Conservation (phyloP, 2,329 filamentous ascomycete genomes). For the Thyridium curvatum region DNA sequence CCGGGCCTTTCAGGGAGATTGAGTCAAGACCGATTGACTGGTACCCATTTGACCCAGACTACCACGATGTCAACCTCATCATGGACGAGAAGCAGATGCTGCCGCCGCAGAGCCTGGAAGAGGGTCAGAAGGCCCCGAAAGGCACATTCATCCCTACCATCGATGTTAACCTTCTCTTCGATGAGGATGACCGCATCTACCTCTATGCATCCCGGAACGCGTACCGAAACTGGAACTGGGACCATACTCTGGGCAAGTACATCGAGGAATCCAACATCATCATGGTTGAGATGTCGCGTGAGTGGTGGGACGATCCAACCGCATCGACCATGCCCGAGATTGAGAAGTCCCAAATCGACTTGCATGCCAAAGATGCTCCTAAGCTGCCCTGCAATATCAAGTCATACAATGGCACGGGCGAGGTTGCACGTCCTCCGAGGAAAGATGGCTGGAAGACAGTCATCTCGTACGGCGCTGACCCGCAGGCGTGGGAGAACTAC, state of each 20-base stretch:
- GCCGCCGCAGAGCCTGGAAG: constrained; percentile 17
- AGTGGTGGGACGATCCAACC: constrained; percentile 26
- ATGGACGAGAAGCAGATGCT: constrained; percentile 27
- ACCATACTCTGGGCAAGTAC: constrained; percentile 22
- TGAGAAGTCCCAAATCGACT: constrained; percentile 17
- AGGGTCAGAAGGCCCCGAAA: constrained; percentile 21
- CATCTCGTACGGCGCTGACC: constrained; percentile 26
- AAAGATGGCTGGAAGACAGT: constrained; percentile 29
- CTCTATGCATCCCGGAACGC: constrained; percentile 26
- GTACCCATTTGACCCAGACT: constrained; percentile 26
- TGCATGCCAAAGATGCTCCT: constrained; percentile 18
- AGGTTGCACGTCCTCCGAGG: constrained; percentile 22
- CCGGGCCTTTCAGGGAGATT: constrained; percentile 25
- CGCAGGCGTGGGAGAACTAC: constrained; percentile 27
- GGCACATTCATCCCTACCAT: constrained; percentile 26
- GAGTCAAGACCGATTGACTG: constrained; percentile 22
- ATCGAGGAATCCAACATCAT: constrained; percentile 30
- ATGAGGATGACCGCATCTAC: constrained; percentile 9
- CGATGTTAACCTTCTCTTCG: constrained; percentile 10
- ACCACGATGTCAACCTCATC: constrained; percentile 28
- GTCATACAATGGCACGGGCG: constrained; percentile 26
- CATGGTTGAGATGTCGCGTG: constrained; percentile 23
- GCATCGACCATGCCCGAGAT: constrained; percentile 27
- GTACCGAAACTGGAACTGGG: constrained; percentile 30
- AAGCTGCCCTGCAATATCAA: constrained; percentile 20